Conservation (phyloP, 176 grass and related monocot species). For the Tuctoria greenei region DNA sequence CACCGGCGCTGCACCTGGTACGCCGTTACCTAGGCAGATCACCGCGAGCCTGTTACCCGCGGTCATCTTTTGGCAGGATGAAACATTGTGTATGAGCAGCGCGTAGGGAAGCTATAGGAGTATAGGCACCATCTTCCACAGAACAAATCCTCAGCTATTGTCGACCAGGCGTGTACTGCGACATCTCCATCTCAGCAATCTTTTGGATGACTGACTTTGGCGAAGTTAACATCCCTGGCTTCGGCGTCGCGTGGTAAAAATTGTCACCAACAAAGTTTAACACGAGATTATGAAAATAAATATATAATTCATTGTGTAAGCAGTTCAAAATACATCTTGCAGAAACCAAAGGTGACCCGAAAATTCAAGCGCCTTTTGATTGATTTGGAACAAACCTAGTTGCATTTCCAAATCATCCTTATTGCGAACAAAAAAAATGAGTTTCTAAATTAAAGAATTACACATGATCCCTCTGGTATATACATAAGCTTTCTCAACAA, state of each 20-base stretch:
- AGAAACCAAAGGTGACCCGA: background rate
- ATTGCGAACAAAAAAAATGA: background rate
- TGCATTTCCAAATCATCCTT: background rate
- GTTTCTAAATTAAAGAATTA: constrained; percentile 39
- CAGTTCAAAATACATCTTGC: background rate
- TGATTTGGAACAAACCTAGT: background rate
- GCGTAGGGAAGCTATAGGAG: no score
- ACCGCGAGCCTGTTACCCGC: no score
- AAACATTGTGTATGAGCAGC: no score
- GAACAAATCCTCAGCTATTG: no score
- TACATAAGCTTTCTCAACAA: constrained; percentile 15
- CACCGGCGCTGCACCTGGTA: background rate
- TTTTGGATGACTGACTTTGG: no score
- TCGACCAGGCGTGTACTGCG: no score
- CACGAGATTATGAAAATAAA: background rate
- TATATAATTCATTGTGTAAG: background rate
- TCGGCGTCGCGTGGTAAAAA: no score
- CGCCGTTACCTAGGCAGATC: background rate
- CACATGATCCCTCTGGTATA: background rate
- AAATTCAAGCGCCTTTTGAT: background rate
- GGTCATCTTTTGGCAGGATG: no score
- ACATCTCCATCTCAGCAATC: no score
- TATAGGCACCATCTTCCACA: no score
- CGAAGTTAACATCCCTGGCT: no score
- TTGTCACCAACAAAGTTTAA: background rate